Evolutionary conservation across 2,329 filamentous ascomycete genomes (phyloP).

Genomic region (Pezicula radicicola): DNA sequence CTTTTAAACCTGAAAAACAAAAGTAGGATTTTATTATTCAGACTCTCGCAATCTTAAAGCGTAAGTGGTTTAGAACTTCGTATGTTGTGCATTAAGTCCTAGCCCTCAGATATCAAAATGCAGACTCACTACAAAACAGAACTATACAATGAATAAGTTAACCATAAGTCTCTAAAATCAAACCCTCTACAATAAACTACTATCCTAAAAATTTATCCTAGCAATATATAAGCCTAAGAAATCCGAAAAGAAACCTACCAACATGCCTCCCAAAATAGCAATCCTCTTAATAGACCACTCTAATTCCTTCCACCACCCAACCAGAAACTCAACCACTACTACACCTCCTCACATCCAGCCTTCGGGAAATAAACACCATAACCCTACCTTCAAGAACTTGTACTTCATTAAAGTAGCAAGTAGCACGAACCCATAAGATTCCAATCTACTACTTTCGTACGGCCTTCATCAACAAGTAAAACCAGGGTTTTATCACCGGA

Average conservation of each 20-base stretch:
- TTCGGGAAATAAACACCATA: slow-evolving; percentile 25
- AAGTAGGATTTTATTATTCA: no score
- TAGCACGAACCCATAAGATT: slow-evolving; percentile 21
- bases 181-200: no score
- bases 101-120: no score
- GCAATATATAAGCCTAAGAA: not conserved
- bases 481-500: slow-evolving; percentile 13
- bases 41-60: no score
- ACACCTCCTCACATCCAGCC: slow-evolving; percentile 20
- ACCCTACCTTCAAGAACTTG: slow-evolving; percentile 18
- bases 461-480: slow-evolving; percentile 29
- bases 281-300: slow-evolving; percentile 24
- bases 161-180: no score
- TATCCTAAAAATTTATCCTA: no score
- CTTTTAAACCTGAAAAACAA: no score
- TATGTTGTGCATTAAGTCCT: no score
- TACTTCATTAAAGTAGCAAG: slow-evolving; percentile 21
- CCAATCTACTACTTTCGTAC: slow-evolving; percentile 27
- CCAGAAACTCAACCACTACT: slow-evolving; percentile 17
- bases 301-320: slow-evolving; percentile 25
- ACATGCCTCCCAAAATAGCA: slow-evolving; percentile 14
- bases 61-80: no score
- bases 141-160: no score
- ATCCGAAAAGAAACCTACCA: not conserved
- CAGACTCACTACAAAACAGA: no score